Conservation (phyloP, 2,329 filamentous ascomycete genomes). For the Neonectria ditissima region DNA sequence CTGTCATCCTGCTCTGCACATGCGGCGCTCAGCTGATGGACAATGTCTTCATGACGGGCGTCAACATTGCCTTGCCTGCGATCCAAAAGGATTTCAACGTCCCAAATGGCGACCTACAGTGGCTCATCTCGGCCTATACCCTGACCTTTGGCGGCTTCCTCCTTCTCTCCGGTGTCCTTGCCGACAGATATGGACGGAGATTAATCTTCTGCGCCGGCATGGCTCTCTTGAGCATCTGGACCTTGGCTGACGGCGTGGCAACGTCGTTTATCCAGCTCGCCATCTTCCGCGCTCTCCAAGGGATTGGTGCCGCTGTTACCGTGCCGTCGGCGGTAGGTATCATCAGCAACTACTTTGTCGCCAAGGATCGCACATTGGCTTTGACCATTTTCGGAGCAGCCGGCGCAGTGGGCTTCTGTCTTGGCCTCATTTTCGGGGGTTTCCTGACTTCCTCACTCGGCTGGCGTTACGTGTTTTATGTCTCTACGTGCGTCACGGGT, state of each 20-base stretch:
- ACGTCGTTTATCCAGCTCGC: constrained; percentile 19
- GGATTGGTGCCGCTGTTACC: constrained; percentile 18
- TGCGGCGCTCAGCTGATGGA: constrained; percentile 27
- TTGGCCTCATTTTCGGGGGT: constrained; percentile 21
- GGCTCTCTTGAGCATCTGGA: constrained; percentile 22
- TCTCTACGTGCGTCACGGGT: constrained; percentile 20
- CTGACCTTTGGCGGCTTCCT: constrained; percentile 25
- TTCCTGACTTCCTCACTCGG: constrained; percentile 25
- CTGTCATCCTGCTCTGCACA: constrained; percentile 25
- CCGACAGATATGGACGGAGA: constrained; percentile 19
- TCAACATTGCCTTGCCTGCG: constrained; percentile 24
- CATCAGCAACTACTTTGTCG: constrained; percentile 24
- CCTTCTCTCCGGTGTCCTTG: constrained; percentile 16
- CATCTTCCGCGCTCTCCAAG: constrained; percentile 23
- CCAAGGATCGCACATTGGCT: constrained; percentile 18
- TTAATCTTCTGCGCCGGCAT: constrained; percentile 21
- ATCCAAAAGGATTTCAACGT: constrained; percentile 27
- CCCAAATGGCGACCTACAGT: constrained; percentile 19
- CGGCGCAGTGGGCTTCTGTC: constrained; percentile 21
- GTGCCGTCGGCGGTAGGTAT: constrained; percentile 22
- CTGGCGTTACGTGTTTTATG: constrained; percentile 28
- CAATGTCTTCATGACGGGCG: constrained; percentile 29
- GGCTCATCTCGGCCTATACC: constrained; percentile 20
- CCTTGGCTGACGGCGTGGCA: constrained; percentile 16
- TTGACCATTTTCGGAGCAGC: constrained; percentile 22